Evolutionary conservation across 768 basidiomycete genomes (phyloP).

Genomic region (Mycena alexandri): DNA sequence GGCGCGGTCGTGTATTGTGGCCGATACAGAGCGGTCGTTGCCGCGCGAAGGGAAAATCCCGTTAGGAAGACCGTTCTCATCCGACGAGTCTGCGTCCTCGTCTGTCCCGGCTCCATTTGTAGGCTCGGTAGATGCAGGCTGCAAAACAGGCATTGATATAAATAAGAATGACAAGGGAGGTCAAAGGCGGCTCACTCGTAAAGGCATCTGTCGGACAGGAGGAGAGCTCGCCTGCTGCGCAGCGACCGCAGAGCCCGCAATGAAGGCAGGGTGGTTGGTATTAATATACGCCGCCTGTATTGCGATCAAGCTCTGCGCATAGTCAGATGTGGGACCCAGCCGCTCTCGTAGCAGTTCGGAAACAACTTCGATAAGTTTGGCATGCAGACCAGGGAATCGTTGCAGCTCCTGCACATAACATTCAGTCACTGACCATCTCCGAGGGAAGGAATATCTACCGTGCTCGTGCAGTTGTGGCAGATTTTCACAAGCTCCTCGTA

Average conservation of each 20-base stretch:
- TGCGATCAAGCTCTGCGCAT: slow-evolving; percentile 93
- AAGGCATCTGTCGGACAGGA: slow-evolving; percentile 58
- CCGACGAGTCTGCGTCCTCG: slow-evolving; percentile 74
- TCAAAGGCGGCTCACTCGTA: slow-evolving; percentile 61
- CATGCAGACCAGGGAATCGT: slow-evolving; percentile 93
- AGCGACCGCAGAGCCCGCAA: slow-evolving; percentile 79
- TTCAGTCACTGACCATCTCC: slow-evolving; percentile 7
- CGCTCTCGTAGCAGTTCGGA: slow-evolving; percentile 96
- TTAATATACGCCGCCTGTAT: slow-evolving; percentile 99
- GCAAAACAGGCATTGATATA: slow-evolving; percentile 35
- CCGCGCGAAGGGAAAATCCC: slow-evolving; percentile 64
- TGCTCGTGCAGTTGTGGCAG: slow-evolving; percentile 96
- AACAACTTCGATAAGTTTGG: slow-evolving; percentile 96
- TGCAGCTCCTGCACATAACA: slow-evolving; percentile 81
- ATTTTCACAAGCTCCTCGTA: slow-evolving; percentile 99
- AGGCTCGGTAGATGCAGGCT: slow-evolving; percentile 78
- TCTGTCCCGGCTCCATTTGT: slow-evolving; percentile 66
- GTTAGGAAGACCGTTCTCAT: slow-evolving; percentile 67
- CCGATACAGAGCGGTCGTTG: slow-evolving; percentile 78
- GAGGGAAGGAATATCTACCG: slow-evolving; percentile 62
- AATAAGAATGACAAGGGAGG: slow-evolving; percentile 21
- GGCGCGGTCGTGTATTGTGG: slow-evolving; percentile 81
- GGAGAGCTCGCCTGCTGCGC: slow-evolving; percentile 61
- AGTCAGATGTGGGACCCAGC: slow-evolving; percentile 96
- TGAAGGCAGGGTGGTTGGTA: slow-evolving; percentile 97